Evolutionary conservation across 1,284 basidiomycete genomes (phyloP).

Genomic region (Cerioporus squamosus): DNA sequence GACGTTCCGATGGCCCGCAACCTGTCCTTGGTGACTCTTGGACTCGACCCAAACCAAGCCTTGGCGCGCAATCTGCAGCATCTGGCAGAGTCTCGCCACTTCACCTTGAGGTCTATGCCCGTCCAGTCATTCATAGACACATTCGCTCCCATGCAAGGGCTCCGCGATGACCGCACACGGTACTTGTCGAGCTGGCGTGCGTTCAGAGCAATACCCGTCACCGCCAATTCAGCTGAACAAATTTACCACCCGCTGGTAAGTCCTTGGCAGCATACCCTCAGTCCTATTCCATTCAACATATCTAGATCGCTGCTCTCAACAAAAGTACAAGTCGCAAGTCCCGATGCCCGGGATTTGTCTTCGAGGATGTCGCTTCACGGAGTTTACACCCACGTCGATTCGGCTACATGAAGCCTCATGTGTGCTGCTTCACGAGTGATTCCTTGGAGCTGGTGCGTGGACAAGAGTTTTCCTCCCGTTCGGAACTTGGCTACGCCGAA

Average conservation of each 20-base stretch:
- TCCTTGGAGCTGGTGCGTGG: neutral
- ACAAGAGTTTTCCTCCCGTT: neutral
- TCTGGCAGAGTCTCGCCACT: neutral
- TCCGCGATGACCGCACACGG: neutral
- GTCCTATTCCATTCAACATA: neutral
- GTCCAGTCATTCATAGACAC: neutral
- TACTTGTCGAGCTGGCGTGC: neutral
- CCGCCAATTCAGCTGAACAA: neutral
- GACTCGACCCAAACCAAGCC: neutral
- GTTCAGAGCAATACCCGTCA: conserved; percentile 1
- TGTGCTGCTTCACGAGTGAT: conserved; percentile 1
- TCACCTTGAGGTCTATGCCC: conserved; percentile 4
- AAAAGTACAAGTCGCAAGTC: neutral
- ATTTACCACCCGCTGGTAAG: conserved; percentile 5
- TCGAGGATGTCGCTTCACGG: neutral
- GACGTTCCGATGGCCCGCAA: neutral
- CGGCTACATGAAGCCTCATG: conserved; percentile 10
- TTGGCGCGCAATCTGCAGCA: neutral
- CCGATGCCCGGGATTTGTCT: conserved; percentile 5
- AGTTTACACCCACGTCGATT: neutral
- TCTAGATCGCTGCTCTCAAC: neutral
- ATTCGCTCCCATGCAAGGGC: neutral
- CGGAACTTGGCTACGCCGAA: conserved; percentile 9
- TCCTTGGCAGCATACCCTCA: neutral
- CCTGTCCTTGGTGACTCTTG: neutral